Percentiles rank a stretch among this genome's conserved stretches.
Conservation (phyloP, 116 monocot genomes). For the Phalaenopsis hybrid region DNA sequence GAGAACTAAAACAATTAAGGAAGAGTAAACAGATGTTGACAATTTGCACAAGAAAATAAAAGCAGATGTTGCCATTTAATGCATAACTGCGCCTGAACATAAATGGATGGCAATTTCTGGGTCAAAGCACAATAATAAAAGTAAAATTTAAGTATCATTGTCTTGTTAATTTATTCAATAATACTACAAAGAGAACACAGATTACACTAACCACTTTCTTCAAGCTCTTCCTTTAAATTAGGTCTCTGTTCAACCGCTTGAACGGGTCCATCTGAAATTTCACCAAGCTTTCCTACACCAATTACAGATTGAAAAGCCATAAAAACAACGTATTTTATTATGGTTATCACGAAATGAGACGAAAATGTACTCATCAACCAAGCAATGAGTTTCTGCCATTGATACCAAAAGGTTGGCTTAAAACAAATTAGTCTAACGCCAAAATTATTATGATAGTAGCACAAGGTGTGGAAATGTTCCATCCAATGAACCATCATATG, state of each 20-base stretch:
- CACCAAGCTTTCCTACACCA: constrained; percentile 1
- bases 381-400: not conserved
- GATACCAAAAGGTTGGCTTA: not conserved
- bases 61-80: not conserved
- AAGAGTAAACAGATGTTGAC: not conserved
- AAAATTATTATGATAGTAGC: not conserved
- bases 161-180: not conserved
- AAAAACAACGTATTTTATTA: not conserved
- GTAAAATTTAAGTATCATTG: not conserved
- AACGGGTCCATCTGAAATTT: constrained; percentile 8
- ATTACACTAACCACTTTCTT: constrained; percentile 41
- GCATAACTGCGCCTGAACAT: not conserved
- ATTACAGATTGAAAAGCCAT: not conserved
- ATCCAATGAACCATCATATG: not conserved
- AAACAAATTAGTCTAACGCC: not conserved
- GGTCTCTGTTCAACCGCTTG: constrained; percentile 13
- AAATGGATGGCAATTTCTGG: no score
- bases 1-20: not conserved
- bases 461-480: not conserved
- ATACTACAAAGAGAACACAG: not conserved
- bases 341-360: not conserved
- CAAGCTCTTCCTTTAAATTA: constrained; percentile 25
- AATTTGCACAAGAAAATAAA: not conserved
- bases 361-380: not conserved
- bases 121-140: not conserved